Evolutionary conservation across 805 yeast species (phyloP), one percentile per base, ranked within the genome.

Genomic region (Suhomyces sp.): DNA sequence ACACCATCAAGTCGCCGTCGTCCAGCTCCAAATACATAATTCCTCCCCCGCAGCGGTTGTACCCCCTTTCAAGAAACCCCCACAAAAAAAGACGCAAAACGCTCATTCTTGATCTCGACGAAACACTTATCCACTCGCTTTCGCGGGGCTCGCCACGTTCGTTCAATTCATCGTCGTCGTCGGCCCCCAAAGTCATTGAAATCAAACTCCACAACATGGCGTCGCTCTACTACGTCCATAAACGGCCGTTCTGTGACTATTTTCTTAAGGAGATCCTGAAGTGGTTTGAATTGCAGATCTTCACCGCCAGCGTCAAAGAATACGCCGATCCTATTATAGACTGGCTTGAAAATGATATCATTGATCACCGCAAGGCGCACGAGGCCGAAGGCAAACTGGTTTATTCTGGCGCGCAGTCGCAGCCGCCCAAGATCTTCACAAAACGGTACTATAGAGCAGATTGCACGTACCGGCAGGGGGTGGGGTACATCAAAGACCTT

Each of bases 261-360:
- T 94, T 94, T 62, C 74, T 94, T 22, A 75, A 82, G 53, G 85
- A 85, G 54, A 94, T 91, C 7, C 76, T 86, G 48, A 82, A 83
- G 60, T 93, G 97, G 97, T 94, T 82, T 69, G 87, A 90, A 59
- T 73, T 94, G 43, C 92, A 91, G 29, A 83, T 96, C 8, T 94
- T 94, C 75, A 94, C 99, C 0, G 99, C 99, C 2, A 87, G 96
- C 39, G 92, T 94, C 55, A 83, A 85, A 66, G 97, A 90, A 64
- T 94, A 94, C 63, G 98, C 99, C 0, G 99, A 94, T 63, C 98
- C 99, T 0, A 96, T 94, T 47, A 89, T 94, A 48, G 93, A 93
- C 68, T 89, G 92, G 84, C 75, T 93, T 19, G 98, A 93, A 66
- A 77, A 79, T 60, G 89, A 86, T 50, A 60, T 70, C 25, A 58